These are phyloP conservation scores for Trichosporon coremiiforme DNA, from an alignment of 1,284 basidiomycete genomes.

Conservation along the genomic window DNA sequence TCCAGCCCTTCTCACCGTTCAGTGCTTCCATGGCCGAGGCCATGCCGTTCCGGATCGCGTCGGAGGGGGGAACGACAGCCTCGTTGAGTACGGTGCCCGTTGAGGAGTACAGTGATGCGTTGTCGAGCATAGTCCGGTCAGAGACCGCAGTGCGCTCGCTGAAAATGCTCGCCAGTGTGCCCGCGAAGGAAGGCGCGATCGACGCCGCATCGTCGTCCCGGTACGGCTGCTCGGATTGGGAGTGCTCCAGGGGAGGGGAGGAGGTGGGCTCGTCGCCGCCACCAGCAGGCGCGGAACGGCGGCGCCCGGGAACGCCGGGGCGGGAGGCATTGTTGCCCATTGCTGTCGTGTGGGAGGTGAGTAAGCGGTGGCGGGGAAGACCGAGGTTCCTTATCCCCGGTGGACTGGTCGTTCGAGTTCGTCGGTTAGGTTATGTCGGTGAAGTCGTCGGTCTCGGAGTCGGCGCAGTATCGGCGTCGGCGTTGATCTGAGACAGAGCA, in stretches of 20 bases:
- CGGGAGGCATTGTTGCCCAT: constrained; percentile 2
- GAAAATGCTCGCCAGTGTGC: neutral
- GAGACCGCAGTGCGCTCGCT: neutral
- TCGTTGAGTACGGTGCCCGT: constrained; percentile 4
- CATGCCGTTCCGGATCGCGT: constrained; percentile 11
- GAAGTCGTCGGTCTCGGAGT: too few species aligned
- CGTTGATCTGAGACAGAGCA: neutral
- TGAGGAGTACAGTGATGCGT: neutral
- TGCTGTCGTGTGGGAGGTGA: neutral
- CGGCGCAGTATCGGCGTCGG: neutral
- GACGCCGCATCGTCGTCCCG: constrained; percentile 5
- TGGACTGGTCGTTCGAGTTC: too few species aligned
- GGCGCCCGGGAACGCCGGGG: neutral
- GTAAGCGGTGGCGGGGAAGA: neutral
- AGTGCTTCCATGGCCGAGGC: constrained; percentile 19
- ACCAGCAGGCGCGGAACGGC: neutral
- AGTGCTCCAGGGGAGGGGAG: neutral
- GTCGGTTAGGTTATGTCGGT: too few species aligned
- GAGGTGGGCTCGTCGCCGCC: neutral
- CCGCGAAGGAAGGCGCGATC: constrained; percentile 3
- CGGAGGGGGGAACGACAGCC: neutral
- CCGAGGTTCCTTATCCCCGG: neutral
- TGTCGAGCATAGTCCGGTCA: neutral
- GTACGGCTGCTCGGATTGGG: neutral
- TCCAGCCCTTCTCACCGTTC: constrained; percentile 23